A percentile compares a stretch with the other conserved stretches of the same genome.
Conservation (phyloP, 257 asterid species). For the Lantana camara region DNA sequence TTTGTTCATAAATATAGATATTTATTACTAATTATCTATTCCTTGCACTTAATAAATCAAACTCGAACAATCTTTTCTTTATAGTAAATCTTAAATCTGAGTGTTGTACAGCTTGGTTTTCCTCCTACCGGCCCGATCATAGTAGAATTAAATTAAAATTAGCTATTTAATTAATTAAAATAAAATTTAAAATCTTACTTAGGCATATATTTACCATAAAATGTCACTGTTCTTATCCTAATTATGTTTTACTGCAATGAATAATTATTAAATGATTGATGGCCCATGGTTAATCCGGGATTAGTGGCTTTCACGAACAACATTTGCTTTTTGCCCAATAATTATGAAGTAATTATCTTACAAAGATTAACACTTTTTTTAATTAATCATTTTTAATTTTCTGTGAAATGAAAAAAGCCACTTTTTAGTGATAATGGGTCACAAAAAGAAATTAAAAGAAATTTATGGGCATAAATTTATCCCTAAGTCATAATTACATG, state of each 20-base stretch:
- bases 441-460: conserved; percentile 29
- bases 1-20: too few relatives aligned
- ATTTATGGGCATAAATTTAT: conserved; percentile 18
- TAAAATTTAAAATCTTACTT: too few relatives aligned
- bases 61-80: too few relatives aligned
- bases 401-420: conserved; percentile 19
- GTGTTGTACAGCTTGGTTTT: too few relatives aligned
- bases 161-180: too few relatives aligned
- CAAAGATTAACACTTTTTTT: conserved; percentile 3
- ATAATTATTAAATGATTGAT: conserved; percentile 33
- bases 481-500: conserved; percentile 45
- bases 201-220: too few relatives aligned
- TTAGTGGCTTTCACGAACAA: conserved; percentile 51
- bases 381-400: neutral
- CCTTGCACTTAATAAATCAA: too few relatives aligned
- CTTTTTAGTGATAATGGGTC: conserved; percentile 33
- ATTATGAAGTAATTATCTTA: conserved; percentile 38
- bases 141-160: too few relatives aligned
- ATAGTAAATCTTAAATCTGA: too few relatives aligned
- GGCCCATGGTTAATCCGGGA: conserved; percentile 41
- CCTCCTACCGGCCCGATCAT: too few relatives aligned
- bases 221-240: conserved; percentile 1
- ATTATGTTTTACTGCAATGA: conserved; percentile 26
- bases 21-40: too few relatives aligned
- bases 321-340: conserved; percentile 29